Base-by-base conservation (phyloP, 140 eudicot species). In the Erigeron philadelphicus region DNA sequence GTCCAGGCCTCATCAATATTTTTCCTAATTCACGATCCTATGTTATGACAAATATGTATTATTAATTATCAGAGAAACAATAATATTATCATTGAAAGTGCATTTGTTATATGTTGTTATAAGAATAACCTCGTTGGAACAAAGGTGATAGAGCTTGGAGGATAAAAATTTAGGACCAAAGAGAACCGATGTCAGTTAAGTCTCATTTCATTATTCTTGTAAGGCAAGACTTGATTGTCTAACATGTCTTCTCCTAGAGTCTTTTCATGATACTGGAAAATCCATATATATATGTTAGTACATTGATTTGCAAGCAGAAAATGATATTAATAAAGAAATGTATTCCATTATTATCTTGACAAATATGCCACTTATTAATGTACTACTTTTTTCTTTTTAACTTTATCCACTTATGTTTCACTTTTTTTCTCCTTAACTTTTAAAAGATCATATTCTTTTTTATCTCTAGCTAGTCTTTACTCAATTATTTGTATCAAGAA, bases 91-190 rank as follows among this genome's bases (percentile, higher is more conserved):
- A 31, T 31, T 8, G 1, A 5, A 17, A 17, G 23, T 64, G 31
- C 2, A 17, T 57, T 6, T 1, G 10, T 15, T 6, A 69, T 13
- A 11, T 21, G 15, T 2, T 21, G 11, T 2, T 2, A 38, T 11
- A 15, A 43, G 8, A 2, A 15, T 70, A 45, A 87, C 90, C 86
- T 85, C 81, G 5, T 75, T 6, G 15, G 92, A 70, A 69, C 82
- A 85, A 43, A 79, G 76, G 48, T 82, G 81, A 70, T 88, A 88
- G 15, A 88, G 87, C 15, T 64, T 79, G 38, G 56, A 57, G 0
- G 89, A 54, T 12, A 79, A 0, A 64, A 76, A 88, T 7, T 72
- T 21, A 18, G 96, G 87, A 8, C 92, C 87, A 9, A 88, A 85
- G 13, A 79, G 11, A 0, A 31, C 38, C 76, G 79, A 68, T 1